Evolutionary conservation across 202 grass and related monocot species (phyloP).

Genomic region (Alloteropsis angusta): DNA sequence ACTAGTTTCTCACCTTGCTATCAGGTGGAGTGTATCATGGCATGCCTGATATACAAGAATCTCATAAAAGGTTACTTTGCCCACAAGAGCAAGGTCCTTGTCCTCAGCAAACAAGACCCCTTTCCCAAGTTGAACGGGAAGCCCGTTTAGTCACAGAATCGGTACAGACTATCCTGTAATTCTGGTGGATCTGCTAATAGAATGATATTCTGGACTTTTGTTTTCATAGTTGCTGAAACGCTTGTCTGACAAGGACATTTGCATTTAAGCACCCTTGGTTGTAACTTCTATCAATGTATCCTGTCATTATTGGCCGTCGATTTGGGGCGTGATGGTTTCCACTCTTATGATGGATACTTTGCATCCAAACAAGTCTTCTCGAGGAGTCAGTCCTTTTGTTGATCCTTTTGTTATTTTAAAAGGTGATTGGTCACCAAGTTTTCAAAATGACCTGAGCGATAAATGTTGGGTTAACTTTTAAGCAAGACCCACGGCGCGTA

Average conservation of each 20-base stretch:
- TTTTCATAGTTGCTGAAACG: not conserved
- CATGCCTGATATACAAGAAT: conserved; percentile 92
- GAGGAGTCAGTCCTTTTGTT: not conserved
- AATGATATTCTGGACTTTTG: not conserved
- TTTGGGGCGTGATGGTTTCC: not conserved
- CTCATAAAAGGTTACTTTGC: conserved; percentile 86
- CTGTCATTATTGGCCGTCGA: not conserved
- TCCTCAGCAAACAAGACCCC: conserved; percentile 93
- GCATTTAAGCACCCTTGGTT: not conserved
- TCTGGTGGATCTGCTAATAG: not conserved
- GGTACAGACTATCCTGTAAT: not conserved
- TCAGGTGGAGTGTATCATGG: conserved; percentile 79
- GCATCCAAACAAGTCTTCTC: not conserved
- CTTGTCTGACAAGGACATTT: conserved; percentile 2
- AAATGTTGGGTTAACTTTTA: not conserved
- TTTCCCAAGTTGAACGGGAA: conserved; percentile 89
- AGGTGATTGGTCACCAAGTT: not conserved
- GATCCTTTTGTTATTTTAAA: not conserved
- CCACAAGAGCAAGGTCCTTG: conserved; percentile 90
- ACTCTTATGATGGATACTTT: not conserved
- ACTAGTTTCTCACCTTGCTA: not conserved
- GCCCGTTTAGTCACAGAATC: conserved; percentile 37
- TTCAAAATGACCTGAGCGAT: not conserved
- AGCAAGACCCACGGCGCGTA: no score
- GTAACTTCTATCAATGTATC: conserved; percentile 21